Base-by-base conservation (phyloP, 768 basidiomycete genomes). In the Pseudohyphozyma bogoriensis region DNA sequence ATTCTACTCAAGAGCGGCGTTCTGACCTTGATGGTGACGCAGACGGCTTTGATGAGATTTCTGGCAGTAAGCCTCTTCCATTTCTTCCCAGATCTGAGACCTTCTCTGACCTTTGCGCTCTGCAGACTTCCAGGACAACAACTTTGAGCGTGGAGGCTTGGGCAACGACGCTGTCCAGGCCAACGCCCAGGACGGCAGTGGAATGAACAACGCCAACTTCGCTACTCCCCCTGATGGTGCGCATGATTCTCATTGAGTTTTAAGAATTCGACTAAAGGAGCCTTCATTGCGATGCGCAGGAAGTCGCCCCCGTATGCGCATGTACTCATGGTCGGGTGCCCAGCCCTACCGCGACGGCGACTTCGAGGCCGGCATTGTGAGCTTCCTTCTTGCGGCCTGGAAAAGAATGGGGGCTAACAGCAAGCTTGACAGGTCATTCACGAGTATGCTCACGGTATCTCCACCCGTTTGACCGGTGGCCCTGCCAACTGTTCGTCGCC, bases 71-170 rank as follows among this genome's bases (percentile, higher is more conserved):
- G n/a, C n/a, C n/a, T n/a, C n/a, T n/a, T n/a, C n/a, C n/a, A n/a
- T n/a, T n/a, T 45, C 18, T 22, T 9, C 24, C 12, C 42, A 16
- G 9, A 9, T 45, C 42, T 24, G 18, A 13, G 7, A 16, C 8
- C 42, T 8, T 8, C 11, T 26, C 4, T 56, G 62, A 13, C 96
- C n/a, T n/a, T n/a, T n/a, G n/a, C n/a, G n/a, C n/a, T n/a, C n/a
- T n/a, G n/a, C n/a, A n/a, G n/a, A 99, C 80, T 99, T 97, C 85
- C 93, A 99, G 75, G 89, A 91, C 70, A 81, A 88, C 80, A 97
- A 97, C 82, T 93, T 92, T 69, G 91, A 84, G 1, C 83, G 84
- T 42, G 93, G 92, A 31, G 93, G 93, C 26, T 74, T 75, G 56
- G 90, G 89, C 70, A 82, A 82, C 64, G 91, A 99, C 66, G 90